Conservation (phyloP, 495 filamentous ascomycete genomes). For the Xylaria flabelliformis region DNA sequence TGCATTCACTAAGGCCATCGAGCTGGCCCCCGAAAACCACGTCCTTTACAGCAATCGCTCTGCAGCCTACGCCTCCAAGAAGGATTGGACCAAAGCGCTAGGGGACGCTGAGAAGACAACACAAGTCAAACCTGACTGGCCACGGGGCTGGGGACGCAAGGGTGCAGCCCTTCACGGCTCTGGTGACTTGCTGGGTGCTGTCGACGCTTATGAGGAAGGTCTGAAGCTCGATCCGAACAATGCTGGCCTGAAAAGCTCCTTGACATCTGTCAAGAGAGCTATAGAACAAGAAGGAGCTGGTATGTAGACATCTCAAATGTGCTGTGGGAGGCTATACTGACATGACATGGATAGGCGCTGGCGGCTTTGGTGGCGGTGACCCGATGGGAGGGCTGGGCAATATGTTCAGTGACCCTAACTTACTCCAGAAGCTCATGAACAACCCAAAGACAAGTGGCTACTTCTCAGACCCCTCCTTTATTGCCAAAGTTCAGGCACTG, state of each 20-base stretch:
- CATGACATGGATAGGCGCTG: constrained; percentile 34
- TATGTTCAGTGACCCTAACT: constrained; percentile 91
- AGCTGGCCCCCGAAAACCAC: constrained; percentile 86
- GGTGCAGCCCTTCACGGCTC: constrained; percentile 87
- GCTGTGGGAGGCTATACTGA: neutral
- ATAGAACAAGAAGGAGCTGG: constrained; percentile 76
- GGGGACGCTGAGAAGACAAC: constrained; percentile 91
- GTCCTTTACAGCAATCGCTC: constrained; percentile 98
- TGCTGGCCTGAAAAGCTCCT: constrained; percentile 87
- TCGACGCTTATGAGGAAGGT: constrained; percentile 90
- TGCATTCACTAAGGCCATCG: constrained; percentile 93
- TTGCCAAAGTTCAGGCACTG: constrained; percentile 83
- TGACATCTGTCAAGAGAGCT: constrained; percentile 83
- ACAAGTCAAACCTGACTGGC: constrained; percentile 96
- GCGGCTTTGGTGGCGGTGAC: constrained; percentile 57
- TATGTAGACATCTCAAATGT: constrained; percentile 32
- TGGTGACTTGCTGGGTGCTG: constrained; percentile 82
- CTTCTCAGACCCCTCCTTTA: constrained; percentile 86
- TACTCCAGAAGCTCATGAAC: constrained; percentile 85
- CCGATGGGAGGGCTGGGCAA: constrained; percentile 78
- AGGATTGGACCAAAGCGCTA: constrained; percentile 81
- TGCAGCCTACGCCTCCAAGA: constrained; percentile 91
- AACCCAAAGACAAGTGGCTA: constrained; percentile 92
- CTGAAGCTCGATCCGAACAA: constrained; percentile 90
- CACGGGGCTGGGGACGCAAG: constrained; percentile 92